Evolutionary conservation across 2,329 filamentous ascomycete species (phyloP).

Genomic region (Verticillium zaregamsianum): DNA sequence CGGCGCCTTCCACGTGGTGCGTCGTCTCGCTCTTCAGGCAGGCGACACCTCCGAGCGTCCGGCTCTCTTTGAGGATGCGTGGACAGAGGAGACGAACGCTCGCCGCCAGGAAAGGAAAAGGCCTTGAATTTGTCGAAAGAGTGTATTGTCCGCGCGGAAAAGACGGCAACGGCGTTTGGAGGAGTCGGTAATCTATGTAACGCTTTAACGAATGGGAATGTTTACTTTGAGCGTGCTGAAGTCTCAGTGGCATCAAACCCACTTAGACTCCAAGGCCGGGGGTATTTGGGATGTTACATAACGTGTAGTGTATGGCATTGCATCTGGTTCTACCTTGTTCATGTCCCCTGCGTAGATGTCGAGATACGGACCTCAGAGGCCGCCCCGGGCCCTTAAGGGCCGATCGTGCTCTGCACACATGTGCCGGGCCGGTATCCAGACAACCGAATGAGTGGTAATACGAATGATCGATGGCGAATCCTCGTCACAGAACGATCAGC

Average conservation of each 20-base stretch:
- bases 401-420: too few relatives aligned
- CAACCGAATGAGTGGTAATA: background rate
- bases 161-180: background rate
- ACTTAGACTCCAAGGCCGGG: background rate
- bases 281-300: background rate
- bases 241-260: background rate
- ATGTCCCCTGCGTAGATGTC: background rate
- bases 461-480: background rate
- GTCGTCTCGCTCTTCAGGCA: constrained; percentile 65
- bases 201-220: background rate
- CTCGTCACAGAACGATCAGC: background rate
- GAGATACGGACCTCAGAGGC: background rate
- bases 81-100: constrained; percentile 33
- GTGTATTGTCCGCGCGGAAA: background rate
- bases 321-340: too few relatives aligned
- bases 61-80: constrained; percentile 69
- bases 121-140: background rate
- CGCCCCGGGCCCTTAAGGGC: background rate
- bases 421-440: background rate
- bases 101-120: constrained; percentile 7
- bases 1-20: constrained; percentile 84
- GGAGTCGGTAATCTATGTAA: background rate
- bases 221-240: background rate
- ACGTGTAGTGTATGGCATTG: background rate
- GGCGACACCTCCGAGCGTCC: constrained; percentile 53